Percentiles rank a stretch among this genome's conserved stretches.
Conservation (phyloP, 2,329 filamentous ascomycete genomes). For the Ophidiomyces ophidiicola region DNA sequence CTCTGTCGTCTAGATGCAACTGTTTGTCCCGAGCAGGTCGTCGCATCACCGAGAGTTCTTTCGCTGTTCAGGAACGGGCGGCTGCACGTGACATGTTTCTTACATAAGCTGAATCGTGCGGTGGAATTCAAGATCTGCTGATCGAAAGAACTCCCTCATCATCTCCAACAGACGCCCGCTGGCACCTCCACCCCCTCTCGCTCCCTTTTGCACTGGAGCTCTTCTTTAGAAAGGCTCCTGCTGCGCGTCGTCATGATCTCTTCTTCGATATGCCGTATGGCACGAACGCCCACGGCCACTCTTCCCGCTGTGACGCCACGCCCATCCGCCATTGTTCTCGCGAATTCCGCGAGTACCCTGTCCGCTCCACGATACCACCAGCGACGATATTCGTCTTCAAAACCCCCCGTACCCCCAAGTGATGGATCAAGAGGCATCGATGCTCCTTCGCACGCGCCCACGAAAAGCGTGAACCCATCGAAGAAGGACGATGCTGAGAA, state of each 20-base stretch:
- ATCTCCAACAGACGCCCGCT: neutral
- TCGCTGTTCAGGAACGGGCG: too few species aligned
- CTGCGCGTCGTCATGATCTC: constrained; percentile 30
- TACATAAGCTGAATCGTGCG: constrained; percentile 6
- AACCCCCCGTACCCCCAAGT: constrained; percentile 35
- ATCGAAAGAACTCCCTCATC: constrained; percentile 3
- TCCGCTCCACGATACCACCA: constrained; percentile 28
- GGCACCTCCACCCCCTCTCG: neutral
- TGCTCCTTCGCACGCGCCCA: constrained; percentile 28
- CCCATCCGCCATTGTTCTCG: constrained; percentile 22
- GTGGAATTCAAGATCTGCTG: constrained; percentile 2
- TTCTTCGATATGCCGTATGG: constrained; percentile 36
- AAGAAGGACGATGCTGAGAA: constrained; percentile 24
- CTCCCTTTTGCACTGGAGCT: constrained; percentile 3
- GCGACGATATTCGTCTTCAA: constrained; percentile 39
- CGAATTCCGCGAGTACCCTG: constrained; percentile 21
- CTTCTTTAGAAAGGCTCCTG: neutral
- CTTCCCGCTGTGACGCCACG: constrained; percentile 25
- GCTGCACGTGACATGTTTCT: constrained; percentile 8
- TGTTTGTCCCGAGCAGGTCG: too few species aligned
- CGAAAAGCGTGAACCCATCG: constrained; percentile 29
- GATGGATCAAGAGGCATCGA: constrained; percentile 35
- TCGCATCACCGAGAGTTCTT: too few species aligned
- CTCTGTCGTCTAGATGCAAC: too few species aligned
- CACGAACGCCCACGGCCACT: constrained; percentile 27